Evolutionary conservation across 2,329 filamentous ascomycete genomes (phyloP).

Genomic region (Hypoxylon sp.): DNA sequence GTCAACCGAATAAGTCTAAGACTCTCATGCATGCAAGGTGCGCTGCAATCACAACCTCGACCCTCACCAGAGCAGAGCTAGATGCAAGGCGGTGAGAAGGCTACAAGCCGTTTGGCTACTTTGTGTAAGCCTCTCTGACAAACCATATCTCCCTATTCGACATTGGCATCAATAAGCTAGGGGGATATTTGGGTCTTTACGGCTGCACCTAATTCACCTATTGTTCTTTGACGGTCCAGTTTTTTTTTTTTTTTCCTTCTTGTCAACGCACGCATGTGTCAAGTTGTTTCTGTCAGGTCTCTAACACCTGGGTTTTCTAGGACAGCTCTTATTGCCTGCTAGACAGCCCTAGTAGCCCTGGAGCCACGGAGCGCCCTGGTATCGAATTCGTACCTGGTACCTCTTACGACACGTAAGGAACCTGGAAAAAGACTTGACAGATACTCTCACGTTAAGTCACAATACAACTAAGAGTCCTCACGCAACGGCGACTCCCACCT

Average conservation of each 20-base stretch:
- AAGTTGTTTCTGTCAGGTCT: slow-evolving; percentile 29
- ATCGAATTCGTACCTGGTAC: slow-evolving; percentile 41
- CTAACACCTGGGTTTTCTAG: slow-evolving; percentile 34
- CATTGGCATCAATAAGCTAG: slow-evolving; percentile 39
- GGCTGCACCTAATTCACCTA: slow-evolving; percentile 39
- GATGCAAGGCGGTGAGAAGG: slow-evolving; percentile 57
- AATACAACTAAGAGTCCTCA: slow-evolving; percentile 28
- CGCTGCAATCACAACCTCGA: slow-evolving; percentile 52
- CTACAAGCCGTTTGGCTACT: slow-evolving; percentile 56
- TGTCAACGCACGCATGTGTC: slow-evolving; percentile 28
- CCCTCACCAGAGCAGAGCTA: slow-evolving; percentile 47
- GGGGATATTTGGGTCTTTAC: slow-evolving; percentile 32
- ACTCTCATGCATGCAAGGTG: slow-evolving; percentile 51
- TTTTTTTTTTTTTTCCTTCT: slow-evolving; percentile 33
- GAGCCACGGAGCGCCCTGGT: slow-evolving; percentile 29
- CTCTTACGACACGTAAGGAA: slow-evolving; percentile 27
- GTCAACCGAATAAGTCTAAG: slow-evolving; percentile 37
- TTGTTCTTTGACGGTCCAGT: slow-evolving; percentile 27
- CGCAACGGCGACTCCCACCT: slow-evolving; percentile 41
- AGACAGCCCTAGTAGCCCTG: slow-evolving; percentile 40
- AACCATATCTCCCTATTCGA: slow-evolving; percentile 47
- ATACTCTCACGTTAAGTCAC: slow-evolving; percentile 36
- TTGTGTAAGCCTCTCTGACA: slow-evolving; percentile 51
- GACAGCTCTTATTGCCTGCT: slow-evolving; percentile 38
- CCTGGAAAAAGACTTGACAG: slow-evolving; percentile 40